Evolutionary conservation across 352 stramenopile genomes (phyloP), one percentile per base, ranked within the genome.

Genomic region (Aphanomyces invadans): DNA sequence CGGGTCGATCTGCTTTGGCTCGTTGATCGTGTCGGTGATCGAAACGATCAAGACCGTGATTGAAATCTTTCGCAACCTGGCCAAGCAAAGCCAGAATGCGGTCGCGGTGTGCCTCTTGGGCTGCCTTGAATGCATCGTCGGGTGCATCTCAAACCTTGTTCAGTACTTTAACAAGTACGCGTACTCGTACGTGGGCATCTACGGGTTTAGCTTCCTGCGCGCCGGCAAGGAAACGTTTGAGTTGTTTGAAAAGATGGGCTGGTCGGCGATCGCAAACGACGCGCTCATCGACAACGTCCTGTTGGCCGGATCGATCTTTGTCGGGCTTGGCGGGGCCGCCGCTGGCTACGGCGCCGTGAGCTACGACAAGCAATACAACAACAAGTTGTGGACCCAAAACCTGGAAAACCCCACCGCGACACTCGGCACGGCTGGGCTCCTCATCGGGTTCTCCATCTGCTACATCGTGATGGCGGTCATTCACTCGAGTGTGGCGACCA

Each of bases 1-100:
- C 48, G 89, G 88, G 45, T 89, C 77, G 32, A 96, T 97, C 61
- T 95, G 74, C 76, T 87, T 90, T 67, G 82, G 82, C 25, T 88
- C 80, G 36, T 73, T 90, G 33, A 81, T 89, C 48, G 80, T 89
- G n/a, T 79, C 80, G 32, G 79, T 89, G 61, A 73, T 90, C 23
- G 72, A 89, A 67, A 83, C 79, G n/a, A 83, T 90, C 46, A 74
- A 75, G 31, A 80, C 84, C 28, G 62, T 84, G 4, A 25, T 54
- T 82, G 42, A 52, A 56, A 51, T 74, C 55, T 82, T 74, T 38
- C 78, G 74, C 48, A 75, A 79, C 23, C 66, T 73, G n/a, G 71
- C 80, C n/a, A 51, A 72, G 54, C 71, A 80, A 21, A 70, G 73
- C 19, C 77, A 80, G 52, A 87, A 81, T 42, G 80, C 73, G 17